Percentiles rank a stretch among this genome's conserved stretches.
phyloP scores from a whole-genome alignment of 768 basidiomycete genomes.

The Leccinum aurantiacum region DNA sequence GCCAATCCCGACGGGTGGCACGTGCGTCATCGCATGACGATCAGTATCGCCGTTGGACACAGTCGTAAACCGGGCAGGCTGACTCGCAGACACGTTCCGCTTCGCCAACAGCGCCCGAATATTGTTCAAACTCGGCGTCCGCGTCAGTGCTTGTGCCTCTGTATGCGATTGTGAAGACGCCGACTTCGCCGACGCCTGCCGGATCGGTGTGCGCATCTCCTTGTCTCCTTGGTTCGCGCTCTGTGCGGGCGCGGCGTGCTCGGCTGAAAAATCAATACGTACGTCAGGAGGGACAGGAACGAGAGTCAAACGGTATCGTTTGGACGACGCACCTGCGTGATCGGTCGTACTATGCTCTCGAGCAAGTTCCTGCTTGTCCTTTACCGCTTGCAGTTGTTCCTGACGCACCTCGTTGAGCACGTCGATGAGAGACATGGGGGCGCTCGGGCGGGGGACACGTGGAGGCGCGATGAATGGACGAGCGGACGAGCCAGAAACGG shows the following conservation, averaged over 20 bases:
- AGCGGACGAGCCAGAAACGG: neutral
- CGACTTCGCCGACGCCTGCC: neutral
- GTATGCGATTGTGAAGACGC: neutral
- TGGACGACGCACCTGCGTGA: neutral
- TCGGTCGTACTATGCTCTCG: neutral
- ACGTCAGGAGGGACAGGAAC: neutral
- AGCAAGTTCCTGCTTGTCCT: neutral
- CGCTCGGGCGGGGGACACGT: constrained; percentile 14
- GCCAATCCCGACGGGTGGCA: neutral
- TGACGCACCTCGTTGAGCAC: constrained; percentile 19
- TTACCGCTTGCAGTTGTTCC: neutral
- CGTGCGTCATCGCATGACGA: too few species aligned
- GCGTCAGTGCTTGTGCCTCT: neutral
- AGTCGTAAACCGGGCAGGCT: neutral
- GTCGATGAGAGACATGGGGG: constrained; percentile 22
- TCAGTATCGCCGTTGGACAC: neutral
- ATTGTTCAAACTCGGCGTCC: constrained; percentile 17
- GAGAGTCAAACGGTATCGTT: neutral
- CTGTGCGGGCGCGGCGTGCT: neutral
- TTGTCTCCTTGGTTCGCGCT: neutral
- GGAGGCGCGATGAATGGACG: constrained; percentile 25
- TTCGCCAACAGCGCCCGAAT: constrained; percentile 18
- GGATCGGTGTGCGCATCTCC: neutral
- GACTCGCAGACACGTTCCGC: constrained; percentile 2
- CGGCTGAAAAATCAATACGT: constrained; percentile 1